Base-by-base conservation (phyloP, 176 grass and related monocot genomes). In the Juncus effusus region DNA sequence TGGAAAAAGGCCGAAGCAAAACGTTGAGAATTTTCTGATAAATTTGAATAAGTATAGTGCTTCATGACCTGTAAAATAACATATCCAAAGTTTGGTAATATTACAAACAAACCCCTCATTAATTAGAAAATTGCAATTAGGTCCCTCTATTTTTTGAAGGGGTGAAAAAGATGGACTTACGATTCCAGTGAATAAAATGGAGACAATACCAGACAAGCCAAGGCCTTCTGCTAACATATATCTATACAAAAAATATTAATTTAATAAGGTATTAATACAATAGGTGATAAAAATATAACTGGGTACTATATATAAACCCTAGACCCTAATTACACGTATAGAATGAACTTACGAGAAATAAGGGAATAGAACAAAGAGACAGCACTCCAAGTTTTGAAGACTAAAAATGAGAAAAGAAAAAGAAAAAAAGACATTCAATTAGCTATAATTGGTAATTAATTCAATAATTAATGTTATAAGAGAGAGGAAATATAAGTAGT, bases 211-310 rank as follows among this genome's bases (percentile, higher is more conserved):
- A 73, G 94, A 99, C 69, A 99, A 72, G 36, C 94, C 94, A 77
- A 99, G 83, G 62, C 94, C 94, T 89, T 99, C 94, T 61, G 94
- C 94, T 89, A 99, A 75, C 88, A 99, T 99, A 77, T 99, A 99
- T 74, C 94, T 99, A 59, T 13, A 13, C 4, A 57, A 57, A 57
- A 4, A 57, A 57, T 57, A 57, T 47, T 47, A 47, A 47, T 47
- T 47, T 47, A 47, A 47, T 47, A 6, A 47, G 9, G 4, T 47
- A 47, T 47, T 47, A 47, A 47, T 47, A 6, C 4, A 47, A 6
- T 47, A 47, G 44, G 44, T 5, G 9, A 6, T 47, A 47, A 1
- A 47, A 47, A 47, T 47, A 6, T 47, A 47, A 28, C 19, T 28
- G 19, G 19, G 19, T 28, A 28, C 19, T 28, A 28, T 28, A 28